Evolutionary conservation across 441 rosid genomes (phyloP), one percentile per base, ranked within the genome.

Genomic region (Euphorbia schlechtendalii): DNA sequence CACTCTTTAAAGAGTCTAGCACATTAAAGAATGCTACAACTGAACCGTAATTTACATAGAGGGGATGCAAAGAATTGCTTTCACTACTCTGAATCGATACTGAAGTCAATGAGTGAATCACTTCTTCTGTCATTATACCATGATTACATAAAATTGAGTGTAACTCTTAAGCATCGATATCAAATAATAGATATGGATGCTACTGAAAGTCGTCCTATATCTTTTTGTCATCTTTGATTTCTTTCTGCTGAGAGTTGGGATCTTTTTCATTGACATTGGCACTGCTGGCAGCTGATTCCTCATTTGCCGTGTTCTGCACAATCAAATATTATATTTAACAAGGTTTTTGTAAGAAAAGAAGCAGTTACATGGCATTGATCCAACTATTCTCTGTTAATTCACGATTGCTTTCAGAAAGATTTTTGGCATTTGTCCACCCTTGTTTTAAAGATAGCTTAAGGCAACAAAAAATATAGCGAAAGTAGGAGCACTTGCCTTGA

Each of bases 401-500:
- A 6, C n/a, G 38, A 64, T 30, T 53, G 59, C 38, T 40, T 65
- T 40, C 59, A 34, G 6, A 40, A 40, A 40, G 14, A 22, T 9
- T 15, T 22, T 38, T 22, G 53, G 36, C 60, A 54, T 40, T 54
- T 21, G 9, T 22, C 61, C 18, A 21, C 68, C 38, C 13, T 10
- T 20, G n/a, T 21, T 65, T 25, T 34, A 51, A 56, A 21, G 5
- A 5, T 46, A 46, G 49, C 49, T 15, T 45, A 14, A 45, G 49
- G 2, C 51, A 46, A 46, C 20, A 46, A 46, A 15, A 40, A 34
- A 2, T 2, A 41, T 58, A 63, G 38, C 6, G 30, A 15, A n/a
- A 30, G 55, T 43, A 9, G 13, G 54, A 61, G 36, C 15, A 48
- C 71, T 64, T 74, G 83, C 97, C 97, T 88, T 91, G 82, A 65